phyloP scores from a whole-genome alignment of 345 rosid species.

The Salix suchowensis region DNA sequence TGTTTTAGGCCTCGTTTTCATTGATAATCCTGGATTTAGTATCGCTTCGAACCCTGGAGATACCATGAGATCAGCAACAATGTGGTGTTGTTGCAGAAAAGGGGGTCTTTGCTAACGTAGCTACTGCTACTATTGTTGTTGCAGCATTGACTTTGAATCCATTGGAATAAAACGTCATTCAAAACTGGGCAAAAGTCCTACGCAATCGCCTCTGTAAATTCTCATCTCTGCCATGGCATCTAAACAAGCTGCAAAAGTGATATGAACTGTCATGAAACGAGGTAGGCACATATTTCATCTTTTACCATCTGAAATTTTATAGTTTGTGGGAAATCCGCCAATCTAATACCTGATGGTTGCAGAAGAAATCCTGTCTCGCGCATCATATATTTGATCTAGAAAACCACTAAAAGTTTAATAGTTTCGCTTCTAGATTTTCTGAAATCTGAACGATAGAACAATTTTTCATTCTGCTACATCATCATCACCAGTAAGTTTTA shows the following conservation, averaged over 20 bases:
- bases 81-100: too few species aligned
- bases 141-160: not conserved
- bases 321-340: not conserved
- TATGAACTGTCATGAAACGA: not conserved
- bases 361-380: too few species aligned
- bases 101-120: too few species aligned
- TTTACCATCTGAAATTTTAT: not conserved
- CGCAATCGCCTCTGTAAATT: not conserved
- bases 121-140: too few species aligned
- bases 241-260: not conserved
- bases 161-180: not conserved
- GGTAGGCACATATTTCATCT: not conserved
- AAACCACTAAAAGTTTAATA: not conserved
- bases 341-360: too few species aligned
- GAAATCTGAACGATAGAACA: too few species aligned
- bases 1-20: conserved; percentile 39
- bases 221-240: not conserved
- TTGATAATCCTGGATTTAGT: too few species aligned
- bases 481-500: too few species aligned
- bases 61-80: too few species aligned
- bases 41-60: too few species aligned
- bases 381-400: not conserved
- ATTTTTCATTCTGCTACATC: too few species aligned
- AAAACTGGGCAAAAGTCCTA: not conserved
- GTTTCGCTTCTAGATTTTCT: not conserved